Conservation (phyloP, 1,284 basidiomycete species). For the Trichosporon sp. region DNA sequence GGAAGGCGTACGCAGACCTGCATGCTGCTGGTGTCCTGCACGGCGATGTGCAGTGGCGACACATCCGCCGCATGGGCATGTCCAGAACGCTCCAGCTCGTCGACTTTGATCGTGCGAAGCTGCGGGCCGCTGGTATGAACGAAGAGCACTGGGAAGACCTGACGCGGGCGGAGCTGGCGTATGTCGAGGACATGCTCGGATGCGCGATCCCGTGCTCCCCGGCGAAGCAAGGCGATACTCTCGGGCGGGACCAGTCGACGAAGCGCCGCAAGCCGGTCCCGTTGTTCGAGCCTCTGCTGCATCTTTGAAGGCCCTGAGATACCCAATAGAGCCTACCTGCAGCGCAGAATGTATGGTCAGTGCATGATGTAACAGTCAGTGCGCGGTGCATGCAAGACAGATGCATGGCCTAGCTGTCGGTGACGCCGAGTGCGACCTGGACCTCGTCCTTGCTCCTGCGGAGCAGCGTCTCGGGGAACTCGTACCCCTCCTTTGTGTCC, state of each 20-base stretch:
- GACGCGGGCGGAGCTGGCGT: not conserved
- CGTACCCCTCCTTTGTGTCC: conserved; percentile 71
- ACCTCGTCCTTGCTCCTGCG: conserved; percentile 59
- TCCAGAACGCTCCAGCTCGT: not conserved
- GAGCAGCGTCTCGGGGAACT: conserved; percentile 78
- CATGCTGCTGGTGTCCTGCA: conserved; percentile 15
- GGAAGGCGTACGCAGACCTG: conserved; percentile 4
- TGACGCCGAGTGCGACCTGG: conserved; percentile 49
- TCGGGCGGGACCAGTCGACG: not conserved
- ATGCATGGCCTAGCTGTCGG: conserved; percentile 14
- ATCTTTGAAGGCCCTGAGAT: not conserved
- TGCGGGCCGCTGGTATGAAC: not conserved
- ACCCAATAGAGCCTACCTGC: not conserved
- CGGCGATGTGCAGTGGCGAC: conserved; percentile 12
- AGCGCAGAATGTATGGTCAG: not conserved
- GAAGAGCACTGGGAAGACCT: not conserved
- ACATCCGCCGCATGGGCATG: conserved; percentile 6
- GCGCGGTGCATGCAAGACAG: not conserved
- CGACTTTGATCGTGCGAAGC: conserved; percentile 7
- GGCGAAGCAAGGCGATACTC: not conserved
- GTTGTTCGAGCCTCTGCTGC: not conserved
- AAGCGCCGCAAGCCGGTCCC: not conserved
- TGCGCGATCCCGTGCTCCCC: not conserved
- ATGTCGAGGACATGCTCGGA: not conserved
- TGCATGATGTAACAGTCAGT: not conserved